phyloP scores from a whole-genome alignment of 805 yeast species.

The Kodamaea restingae region DNA sequence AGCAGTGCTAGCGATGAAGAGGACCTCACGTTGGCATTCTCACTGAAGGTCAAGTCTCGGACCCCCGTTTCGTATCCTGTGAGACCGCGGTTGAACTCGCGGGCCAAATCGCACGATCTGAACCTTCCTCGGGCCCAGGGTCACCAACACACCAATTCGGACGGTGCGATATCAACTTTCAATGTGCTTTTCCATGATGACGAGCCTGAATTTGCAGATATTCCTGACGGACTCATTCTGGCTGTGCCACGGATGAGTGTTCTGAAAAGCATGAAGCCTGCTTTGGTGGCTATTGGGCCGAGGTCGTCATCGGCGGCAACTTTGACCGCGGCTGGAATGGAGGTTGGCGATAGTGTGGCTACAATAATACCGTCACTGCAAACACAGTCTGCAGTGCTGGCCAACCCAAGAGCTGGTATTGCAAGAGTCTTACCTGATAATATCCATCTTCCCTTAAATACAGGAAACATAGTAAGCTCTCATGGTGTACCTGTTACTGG shows the following conservation, averaged over 20 bases:
- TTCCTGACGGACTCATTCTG: constrained; percentile 37
- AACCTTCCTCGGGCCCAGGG: constrained; percentile 28
- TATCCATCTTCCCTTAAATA: too few species aligned
- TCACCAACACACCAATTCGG: constrained; percentile 10
- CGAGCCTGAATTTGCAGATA: constrained; percentile 24
- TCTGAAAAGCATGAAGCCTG: constrained; percentile 10
- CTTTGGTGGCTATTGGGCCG: neutral
- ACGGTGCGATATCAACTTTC: constrained; percentile 11
- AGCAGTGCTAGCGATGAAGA: constrained; percentile 38
- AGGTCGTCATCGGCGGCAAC: constrained; percentile 17
- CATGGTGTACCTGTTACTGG: too few species aligned
- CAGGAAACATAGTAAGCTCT: too few species aligned
- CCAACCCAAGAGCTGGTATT: too few species aligned
- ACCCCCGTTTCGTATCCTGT: neutral
- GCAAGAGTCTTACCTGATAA: too few species aligned
- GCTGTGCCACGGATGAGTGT: constrained; percentile 25
- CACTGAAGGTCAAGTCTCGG: constrained; percentile 28
- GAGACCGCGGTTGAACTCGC: constrained; percentile 19
- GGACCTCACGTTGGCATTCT: constrained; percentile 42
- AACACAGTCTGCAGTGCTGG: too few species aligned
- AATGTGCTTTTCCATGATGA: constrained; percentile 27
- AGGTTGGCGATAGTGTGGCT: constrained; percentile 9
- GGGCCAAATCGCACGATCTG: constrained; percentile 43
- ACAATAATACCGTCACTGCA: neutral
- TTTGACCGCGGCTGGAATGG: constrained; percentile 15